Evolutionary conservation across 2,329 filamentous ascomycete species (phyloP), one percentile per base, ranked within the genome.

Genomic region (Cladosporium sp.): DNA sequence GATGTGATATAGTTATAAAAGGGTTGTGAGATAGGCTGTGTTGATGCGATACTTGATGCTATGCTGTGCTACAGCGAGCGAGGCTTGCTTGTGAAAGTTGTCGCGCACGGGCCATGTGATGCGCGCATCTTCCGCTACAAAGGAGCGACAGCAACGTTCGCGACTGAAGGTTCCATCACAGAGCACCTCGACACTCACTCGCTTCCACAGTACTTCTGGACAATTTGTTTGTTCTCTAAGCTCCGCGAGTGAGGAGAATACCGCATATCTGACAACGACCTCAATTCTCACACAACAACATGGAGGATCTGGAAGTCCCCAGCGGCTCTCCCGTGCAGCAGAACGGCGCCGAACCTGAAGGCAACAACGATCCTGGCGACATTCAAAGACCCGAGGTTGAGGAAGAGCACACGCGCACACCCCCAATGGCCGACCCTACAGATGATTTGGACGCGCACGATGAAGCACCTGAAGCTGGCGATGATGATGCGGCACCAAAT

Each of bases 331-430:
- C 71, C 55, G 70, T 74, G 59, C 71, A 72, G 51, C 68, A 72
- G 52, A 71, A 73, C 58, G 71, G 69, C 55, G 68, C 74, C 39
- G 67, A 74, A 56, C 78, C 78, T 28, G 74, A 79, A 66, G 77
- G 73, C 64, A 76, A 75, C 66, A 68, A 77, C 61, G 77, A 80
- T 60, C 73, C 75, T 6, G 66, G 66, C 50, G 77, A 80, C 62
- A 74, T 76, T 32, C 68, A 78, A 50, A 71, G 72, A 45, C 77
- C 77, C 15, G 75, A 75, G 40, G 70, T 78, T 35, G 77, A 80
- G 40, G 76, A 80, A 65, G 79, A 80, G 61, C 73, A 80, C 58
- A 50, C 58, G 8, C 71, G 74, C 20, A 75, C 74, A 40, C 73
- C 76, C 25, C 75, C 76, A 3, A 68, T 77, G 51, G 73, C 68